Base-by-base conservation (phyloP, 345 rosid species). In the Eucalyptus leucophloia region DNA sequence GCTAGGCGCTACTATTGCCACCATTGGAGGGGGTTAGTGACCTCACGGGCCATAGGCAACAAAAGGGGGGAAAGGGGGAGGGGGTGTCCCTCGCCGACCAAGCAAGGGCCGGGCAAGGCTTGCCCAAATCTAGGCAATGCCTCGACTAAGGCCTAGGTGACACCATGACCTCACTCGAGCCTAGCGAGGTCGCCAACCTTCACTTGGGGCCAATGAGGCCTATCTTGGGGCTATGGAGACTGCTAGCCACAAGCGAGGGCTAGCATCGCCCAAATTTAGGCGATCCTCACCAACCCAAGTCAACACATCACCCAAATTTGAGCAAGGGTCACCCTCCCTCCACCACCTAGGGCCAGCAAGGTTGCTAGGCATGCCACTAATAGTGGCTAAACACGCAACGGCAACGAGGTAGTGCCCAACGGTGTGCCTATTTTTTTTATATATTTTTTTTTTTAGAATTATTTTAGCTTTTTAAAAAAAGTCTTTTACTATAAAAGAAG, bases 1-100 rank as follows among this genome's bases (percentile, higher is more conserved):
- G 5, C 11, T 53, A 21, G 24, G 24, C 2, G 24, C 0, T 53
- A 0, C 1, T 53, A 2, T 21, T 17, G 0, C 56, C 58, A 19
- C 4, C 11, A 0, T 53, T 53, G 24, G 58, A 19, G 58, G 58
- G 56, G 11, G 5, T 1, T 0, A 0, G 4, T 0, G 1, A 19
- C 58, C 26, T 53, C 4, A 4, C 11, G 0, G 0, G 2, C 58
- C 58, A 53, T 53, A 53, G 4, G 10, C 5, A 1, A 2, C 10
- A 53, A 53, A 19, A 1, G 0, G 3, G 4, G 18, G 1, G 3
- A 0, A 2, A 2, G 54, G 2, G 53, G 19, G 51, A 1, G 15
- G 8, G 9, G 21, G 8, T 6, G 8, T 7, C 4, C 10, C 23
- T 51, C 9, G 3, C 21, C 0, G 2, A 4, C 23, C 9, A 3